These are phyloP conservation scores for Xylaria hypoxylon DNA, from an alignment of 2,329 filamentous ascomycete species.

Conservation along the genomic window DNA sequence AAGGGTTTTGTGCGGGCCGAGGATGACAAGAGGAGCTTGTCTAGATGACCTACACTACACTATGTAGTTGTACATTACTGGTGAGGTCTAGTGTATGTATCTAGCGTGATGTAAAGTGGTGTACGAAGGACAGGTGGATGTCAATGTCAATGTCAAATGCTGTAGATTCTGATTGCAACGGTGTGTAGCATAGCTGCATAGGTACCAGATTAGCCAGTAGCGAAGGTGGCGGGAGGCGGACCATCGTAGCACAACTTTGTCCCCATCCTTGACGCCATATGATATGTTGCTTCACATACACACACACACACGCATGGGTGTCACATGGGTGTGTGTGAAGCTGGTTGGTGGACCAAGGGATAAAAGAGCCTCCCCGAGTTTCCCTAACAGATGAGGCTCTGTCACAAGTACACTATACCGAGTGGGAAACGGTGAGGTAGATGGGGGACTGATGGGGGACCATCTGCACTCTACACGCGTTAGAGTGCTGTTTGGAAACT, in stretches of 20 bases:
- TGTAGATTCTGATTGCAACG: conserved; percentile 8
- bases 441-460: neutral
- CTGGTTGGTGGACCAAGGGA: conserved; percentile 27
- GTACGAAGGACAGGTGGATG: neutral
- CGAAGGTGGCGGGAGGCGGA: conserved; percentile 32
- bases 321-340: conserved; percentile 39
- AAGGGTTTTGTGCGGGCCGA: conserved; percentile 27
- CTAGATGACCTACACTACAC: neutral
- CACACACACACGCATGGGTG: neutral
- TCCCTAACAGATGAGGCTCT: conserved; percentile 48
- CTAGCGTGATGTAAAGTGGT: neutral
- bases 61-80: too few species aligned
- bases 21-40: conserved; percentile 7
- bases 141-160: neutral
- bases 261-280: conserved; percentile 20
- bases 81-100: neutral
- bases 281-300: conserved; percentile 11
- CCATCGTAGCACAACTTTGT: conserved; percentile 30
- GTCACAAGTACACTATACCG: conserved; percentile 38
- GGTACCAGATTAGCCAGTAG: conserved; percentile 21
- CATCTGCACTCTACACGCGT: conserved; percentile 2
- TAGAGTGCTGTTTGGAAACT: neutral
- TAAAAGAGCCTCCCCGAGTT: conserved; percentile 30
- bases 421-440: conserved; percentile 1
- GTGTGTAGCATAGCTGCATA: conserved; percentile 9